A percentile compares a stretch with the other conserved stretches of the same genome.
These are phyloP conservation scores for Fragilaria crotonensis DNA, from an alignment of 108 stramenopile species.

Conservation along the genomic window DNA sequence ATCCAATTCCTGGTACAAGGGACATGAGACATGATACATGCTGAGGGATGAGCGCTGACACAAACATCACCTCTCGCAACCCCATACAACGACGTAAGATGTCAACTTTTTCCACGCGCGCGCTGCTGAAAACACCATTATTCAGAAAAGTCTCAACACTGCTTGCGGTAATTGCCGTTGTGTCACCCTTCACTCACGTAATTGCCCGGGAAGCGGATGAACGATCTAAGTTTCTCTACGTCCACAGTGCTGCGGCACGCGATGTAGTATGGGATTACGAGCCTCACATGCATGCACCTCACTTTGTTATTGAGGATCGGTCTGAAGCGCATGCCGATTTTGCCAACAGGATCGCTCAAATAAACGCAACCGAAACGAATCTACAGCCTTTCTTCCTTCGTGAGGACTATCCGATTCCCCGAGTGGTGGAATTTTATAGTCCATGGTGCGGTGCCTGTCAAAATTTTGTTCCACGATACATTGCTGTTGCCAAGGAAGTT, in stretches of 20 bases:
- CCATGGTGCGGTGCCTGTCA: slow-evolving; percentile 72
- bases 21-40: no score
- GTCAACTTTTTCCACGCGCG: no score
- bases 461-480: slow-evolving; percentile 53
- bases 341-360: neutral
- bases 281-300: slow-evolving; percentile 4
- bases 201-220: slow-evolving; percentile 4
- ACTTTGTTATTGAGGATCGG: neutral
- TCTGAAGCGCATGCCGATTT: neutral
- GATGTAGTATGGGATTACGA: slow-evolving; percentile 3
- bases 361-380: neutral
- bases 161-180: no score
- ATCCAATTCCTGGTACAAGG: no score
- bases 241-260: neutral
- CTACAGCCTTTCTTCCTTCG: slow-evolving; percentile 1
- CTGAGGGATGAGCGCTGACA: no score
- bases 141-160: no score
- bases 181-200: no score
- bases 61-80: no score
- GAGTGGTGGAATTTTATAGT: slow-evolving; percentile 67
- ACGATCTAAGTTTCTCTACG: slow-evolving; percentile 4
- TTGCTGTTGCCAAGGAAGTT: slow-evolving; percentile 35
- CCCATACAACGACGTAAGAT: no score
- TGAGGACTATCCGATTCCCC: slow-evolving; percentile 35
- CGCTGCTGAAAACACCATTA: no score